Base-by-base conservation (phyloP, 306 rosid species). In the Casuarina equisetifolia region DNA sequence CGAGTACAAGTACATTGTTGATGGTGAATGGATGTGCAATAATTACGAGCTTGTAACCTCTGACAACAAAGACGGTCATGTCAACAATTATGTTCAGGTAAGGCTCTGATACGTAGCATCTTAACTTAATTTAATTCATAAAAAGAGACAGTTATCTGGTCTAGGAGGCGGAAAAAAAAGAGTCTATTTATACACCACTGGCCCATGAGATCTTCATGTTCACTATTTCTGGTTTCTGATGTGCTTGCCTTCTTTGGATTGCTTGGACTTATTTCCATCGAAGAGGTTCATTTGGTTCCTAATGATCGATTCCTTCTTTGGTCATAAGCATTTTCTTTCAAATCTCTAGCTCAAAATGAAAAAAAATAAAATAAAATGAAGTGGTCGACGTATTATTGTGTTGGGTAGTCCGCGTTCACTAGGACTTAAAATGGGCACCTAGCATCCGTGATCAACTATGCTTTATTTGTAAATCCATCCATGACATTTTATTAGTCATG, bases 1-100 rank as follows among this genome's bases (percentile, higher is more conserved):
- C 1, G 99, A 96, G 87, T 96, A 96, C 84, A 96, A 96, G 89
- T 96, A 92, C 84, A 85, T 96, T 35, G 80, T 92, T 75, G 91
- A 96, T 81, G 99, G 98, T 58, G 79, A 79, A 76, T 96, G 99
- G 99, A 86, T 51, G 19, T 75, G 78, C 87, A 92, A 86, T 48
- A 71, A 77, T 19, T 3, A 78, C 20, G 92, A 90, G 81, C 90
- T 44, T 16, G 45, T 88, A 58, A 81, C 91, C 74, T 80, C 85
- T 73, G 88, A 89, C 84, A 89, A 96, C 90, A 79, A 87, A 77
- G 97, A 92, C 52, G 99, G 98, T 76, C 93, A 96, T 74, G 89
- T 91, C 81, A 96, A 92, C 83, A 96, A 92, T 84, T 90, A 79
- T 77, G 68, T 91, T 59, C 82, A 88, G 32, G 99, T 92, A 96